phyloP scores from a whole-genome alignment of 129 eudicot species.

The Arctium lappa region DNA sequence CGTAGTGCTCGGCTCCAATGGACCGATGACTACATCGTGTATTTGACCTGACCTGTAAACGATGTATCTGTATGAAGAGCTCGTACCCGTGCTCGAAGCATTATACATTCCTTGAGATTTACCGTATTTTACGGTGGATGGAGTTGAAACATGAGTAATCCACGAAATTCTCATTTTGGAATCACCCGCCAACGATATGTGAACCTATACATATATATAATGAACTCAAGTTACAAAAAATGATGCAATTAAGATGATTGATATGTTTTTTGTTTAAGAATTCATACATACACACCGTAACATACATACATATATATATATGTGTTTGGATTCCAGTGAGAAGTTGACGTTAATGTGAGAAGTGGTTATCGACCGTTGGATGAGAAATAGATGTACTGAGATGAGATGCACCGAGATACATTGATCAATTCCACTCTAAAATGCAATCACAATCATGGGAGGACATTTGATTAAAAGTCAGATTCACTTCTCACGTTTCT shows the following conservation, averaged over 20 bases:
- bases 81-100: constrained; percentile 34
- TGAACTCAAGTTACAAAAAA: not conserved
- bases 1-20: constrained; percentile 48
- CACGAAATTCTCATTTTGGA: constrained; percentile 65
- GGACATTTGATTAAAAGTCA: too few relatives aligned
- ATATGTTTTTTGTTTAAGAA: too few relatives aligned
- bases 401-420: too few relatives aligned
- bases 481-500: too few relatives aligned
- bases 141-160: constrained; percentile 43
- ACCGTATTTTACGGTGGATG: constrained; percentile 54
- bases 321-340: too few relatives aligned
- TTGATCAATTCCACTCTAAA: too few relatives aligned
- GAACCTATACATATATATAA: constrained; percentile 34
- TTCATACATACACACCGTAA: too few relatives aligned
- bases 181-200: constrained; percentile 52
- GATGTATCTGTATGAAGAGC: constrained; percentile 41
- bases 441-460: too few relatives aligned
- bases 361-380: too few relatives aligned
- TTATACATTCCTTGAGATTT: constrained; percentile 34
- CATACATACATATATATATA: too few relatives aligned
- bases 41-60: constrained; percentile 51
- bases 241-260: not conserved
- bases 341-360: too few relatives aligned
- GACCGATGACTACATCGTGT: constrained; percentile 62
- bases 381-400: too few relatives aligned